A percentile compares a stretch with the other conserved stretches of the same genome.
phyloP scores from a whole-genome alignment of 495 filamentous ascomycete genomes.

The Platismatia glauca region DNA sequence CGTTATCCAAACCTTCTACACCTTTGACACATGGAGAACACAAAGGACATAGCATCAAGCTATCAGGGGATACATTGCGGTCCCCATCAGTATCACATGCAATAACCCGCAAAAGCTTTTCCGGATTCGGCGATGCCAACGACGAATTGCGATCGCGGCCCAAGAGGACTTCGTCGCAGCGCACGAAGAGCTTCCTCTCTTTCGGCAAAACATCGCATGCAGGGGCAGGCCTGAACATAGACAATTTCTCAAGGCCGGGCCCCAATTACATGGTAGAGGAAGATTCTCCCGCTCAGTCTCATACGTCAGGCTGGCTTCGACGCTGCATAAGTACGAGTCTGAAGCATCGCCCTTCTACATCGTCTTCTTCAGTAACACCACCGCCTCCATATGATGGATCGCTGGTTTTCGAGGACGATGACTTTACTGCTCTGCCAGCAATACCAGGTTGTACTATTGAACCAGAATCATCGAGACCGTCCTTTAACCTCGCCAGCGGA shows the following conservation, averaged over 20 bases:
- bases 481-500: slow-evolving; percentile 43
- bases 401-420: slow-evolving; percentile 2
- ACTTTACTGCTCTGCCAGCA: slow-evolving; percentile 7
- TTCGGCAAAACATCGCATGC: not conserved
- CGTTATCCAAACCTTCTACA: not conserved
- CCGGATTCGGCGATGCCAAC: slow-evolving; percentile 37
- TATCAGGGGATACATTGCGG: not conserved
- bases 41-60: not conserved
- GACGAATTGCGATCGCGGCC: slow-evolving; percentile 14
- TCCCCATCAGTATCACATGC: slow-evolving; percentile 1
- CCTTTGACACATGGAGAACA: not conserved
- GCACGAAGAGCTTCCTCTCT: slow-evolving; percentile 12
- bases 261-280: not conserved
- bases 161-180: slow-evolving; percentile 6
- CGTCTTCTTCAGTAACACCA: not conserved
- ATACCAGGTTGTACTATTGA: slow-evolving; percentile 9
- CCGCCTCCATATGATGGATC: not conserved
- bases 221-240: not conserved
- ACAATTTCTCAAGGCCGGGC: not conserved
- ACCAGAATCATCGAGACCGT: slow-evolving; percentile 34
- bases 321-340: slow-evolving; percentile 13
- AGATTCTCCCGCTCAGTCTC: not conserved
- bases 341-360: slow-evolving; percentile 5
- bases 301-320: slow-evolving; percentile 17
- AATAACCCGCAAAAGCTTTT: slow-evolving; percentile 35